Conservation (phyloP, 2,329 filamentous ascomycete species). For the Sclerotinia subarctica region DNA sequence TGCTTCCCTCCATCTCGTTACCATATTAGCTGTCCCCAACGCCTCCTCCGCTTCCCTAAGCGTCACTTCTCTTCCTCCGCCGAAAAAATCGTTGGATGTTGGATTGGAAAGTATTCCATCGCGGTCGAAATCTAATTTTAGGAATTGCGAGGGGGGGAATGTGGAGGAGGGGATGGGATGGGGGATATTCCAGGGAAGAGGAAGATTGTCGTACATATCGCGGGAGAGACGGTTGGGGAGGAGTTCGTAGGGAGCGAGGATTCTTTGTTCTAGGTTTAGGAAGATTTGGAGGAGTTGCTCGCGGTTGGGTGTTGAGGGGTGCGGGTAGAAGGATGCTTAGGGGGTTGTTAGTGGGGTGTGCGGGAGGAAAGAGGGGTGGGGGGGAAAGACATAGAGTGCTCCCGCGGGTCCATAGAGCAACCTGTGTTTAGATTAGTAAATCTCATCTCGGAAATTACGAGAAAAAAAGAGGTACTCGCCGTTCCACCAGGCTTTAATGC, state of each 20-base stretch:
- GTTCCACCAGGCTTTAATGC: constrained; percentile 49
- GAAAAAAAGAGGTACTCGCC: constrained; percentile 30
- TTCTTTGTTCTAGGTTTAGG: constrained; percentile 39
- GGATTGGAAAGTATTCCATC: constrained; percentile 35
- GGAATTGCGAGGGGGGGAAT: constrained; percentile 39
- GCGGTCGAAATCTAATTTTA: constrained; percentile 41
- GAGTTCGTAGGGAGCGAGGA: constrained; percentile 41
- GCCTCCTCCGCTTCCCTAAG: constrained; percentile 31
- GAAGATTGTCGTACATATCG: constrained; percentile 43
- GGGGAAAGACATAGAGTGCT: neutral
- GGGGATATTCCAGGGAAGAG: constrained; percentile 45
- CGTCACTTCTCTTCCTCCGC: constrained; percentile 22
- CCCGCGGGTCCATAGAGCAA: constrained; percentile 7
- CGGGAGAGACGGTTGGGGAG: constrained; percentile 41
- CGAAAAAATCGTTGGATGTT: constrained; percentile 33
- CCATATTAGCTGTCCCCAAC: constrained; percentile 40
- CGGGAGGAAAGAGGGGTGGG: neutral
- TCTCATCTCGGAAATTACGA: neutral
- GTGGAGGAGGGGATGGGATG: constrained; percentile 26
- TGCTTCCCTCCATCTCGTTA: constrained; percentile 42
- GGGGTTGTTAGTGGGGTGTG: neutral
- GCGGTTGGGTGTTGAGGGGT: constrained; percentile 41
- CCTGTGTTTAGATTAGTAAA: neutral
- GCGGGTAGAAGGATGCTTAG: constrained; percentile 21
- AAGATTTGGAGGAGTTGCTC: constrained; percentile 41